Percentiles rank a stretch among this genome's conserved stretches.
Evolutionary conservation across 345 rosid species (phyloP).

Genomic region (Murraya koenigii): DNA sequence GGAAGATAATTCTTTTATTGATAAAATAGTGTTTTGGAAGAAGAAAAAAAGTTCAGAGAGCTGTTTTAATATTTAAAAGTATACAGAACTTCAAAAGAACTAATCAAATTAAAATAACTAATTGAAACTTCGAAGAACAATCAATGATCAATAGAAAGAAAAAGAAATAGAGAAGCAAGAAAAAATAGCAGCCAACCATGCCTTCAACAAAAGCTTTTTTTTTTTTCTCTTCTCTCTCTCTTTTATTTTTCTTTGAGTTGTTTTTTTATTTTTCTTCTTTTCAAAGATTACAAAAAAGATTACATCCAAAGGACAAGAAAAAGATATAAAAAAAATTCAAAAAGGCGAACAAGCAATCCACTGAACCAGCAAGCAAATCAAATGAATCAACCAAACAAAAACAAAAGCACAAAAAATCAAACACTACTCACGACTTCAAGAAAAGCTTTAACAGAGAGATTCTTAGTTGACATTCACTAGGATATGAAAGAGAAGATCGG

Average conservation of each 20-base stretch:
- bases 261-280: neutral
- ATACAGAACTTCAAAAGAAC: neutral
- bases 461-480: conserved; percentile 3
- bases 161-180: neutral
- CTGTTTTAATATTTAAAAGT: neutral
- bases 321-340: neutral
- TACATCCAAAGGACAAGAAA: neutral
- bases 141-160: neutral
- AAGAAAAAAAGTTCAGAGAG: neutral
- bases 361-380: neutral
- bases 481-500: neutral
- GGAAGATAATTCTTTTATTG: neutral
- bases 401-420: neutral
- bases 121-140: neutral
- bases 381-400: neutral
- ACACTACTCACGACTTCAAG: neutral
- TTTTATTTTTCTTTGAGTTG: neutral
- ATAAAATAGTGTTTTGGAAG: neutral
- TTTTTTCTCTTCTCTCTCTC: neutral
- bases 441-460: neutral
- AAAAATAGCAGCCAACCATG: neutral
- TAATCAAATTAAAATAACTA: neutral
- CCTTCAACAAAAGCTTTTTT: neutral
- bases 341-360: neutral
- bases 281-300: neutral